Conservation (phyloP, 2,329 filamentous ascomycete species). For the Escovopsis sp. region DNA sequence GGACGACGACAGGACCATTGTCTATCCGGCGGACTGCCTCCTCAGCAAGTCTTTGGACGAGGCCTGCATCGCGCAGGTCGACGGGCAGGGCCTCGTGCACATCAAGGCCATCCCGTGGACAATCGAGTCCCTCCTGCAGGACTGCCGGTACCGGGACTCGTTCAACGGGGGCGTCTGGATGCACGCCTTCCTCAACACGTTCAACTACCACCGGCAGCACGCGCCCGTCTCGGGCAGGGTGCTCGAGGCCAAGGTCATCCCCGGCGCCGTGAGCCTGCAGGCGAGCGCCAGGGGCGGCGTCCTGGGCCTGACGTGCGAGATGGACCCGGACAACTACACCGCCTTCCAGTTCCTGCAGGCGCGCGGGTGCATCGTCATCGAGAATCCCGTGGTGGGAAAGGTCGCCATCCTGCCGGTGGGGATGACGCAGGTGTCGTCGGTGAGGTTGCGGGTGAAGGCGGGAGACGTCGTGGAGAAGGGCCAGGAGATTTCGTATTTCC, state of each 20-base stretch:
- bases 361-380: constrained; percentile 24
- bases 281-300: constrained; percentile 12
- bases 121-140: constrained; percentile 20
- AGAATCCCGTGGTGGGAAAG: constrained; percentile 18
- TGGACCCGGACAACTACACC: constrained; percentile 19
- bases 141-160: constrained; percentile 13
- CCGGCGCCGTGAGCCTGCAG: constrained; percentile 23
- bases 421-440: constrained; percentile 29
- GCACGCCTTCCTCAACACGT: constrained; percentile 24
- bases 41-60: constrained; percentile 14
- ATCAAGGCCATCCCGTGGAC: constrained; percentile 25
- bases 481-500: constrained; percentile 26
- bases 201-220: constrained; percentile 28
- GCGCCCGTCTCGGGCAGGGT: constrained; percentile 24
- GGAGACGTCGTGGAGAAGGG: constrained; percentile 21
- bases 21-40: constrained; percentile 22
- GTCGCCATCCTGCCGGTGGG: constrained; percentile 29
- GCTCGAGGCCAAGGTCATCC: constrained; percentile 21
- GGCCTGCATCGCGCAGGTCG: constrained; percentile 12
- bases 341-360: constrained; percentile 27
- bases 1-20: constrained; percentile 15
- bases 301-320: constrained; percentile 8
- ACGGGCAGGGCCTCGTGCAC: constrained; percentile 13
- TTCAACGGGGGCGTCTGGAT: constrained; percentile 26
- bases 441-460: constrained; percentile 16